Conservation (phyloP, 169 alveolate genomes). For the Plasmodium inui region DNA sequence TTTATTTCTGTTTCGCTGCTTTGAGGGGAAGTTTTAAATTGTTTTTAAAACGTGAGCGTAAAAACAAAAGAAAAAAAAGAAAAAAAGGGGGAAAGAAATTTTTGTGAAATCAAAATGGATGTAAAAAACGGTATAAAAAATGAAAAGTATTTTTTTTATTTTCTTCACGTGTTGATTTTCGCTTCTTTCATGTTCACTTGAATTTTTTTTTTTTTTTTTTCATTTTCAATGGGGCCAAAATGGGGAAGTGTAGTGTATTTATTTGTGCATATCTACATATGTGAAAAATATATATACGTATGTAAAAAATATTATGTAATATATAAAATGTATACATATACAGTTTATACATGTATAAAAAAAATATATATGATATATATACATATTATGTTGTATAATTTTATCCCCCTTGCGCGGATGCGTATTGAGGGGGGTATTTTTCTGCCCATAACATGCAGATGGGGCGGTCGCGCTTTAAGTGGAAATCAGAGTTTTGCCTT, state of each 20-base stretch:
- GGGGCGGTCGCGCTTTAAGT: background rate
- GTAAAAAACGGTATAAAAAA: background rate
- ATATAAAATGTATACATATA: too few species aligned
- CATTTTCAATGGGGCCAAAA: slow-evolving; percentile 57
- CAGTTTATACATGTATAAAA: too few species aligned
- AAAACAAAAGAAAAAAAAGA: background rate
- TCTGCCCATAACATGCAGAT: background rate
- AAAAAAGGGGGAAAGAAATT: background rate
- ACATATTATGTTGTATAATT: background rate
- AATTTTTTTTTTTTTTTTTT: slow-evolving; percentile 6
- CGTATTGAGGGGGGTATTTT: background rate
- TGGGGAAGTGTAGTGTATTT: slow-evolving; percentile 27
- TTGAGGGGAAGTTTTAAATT: background rate
- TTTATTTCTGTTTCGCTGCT: background rate
- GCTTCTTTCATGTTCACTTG: background rate
- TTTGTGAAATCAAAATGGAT: background rate
- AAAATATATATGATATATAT: too few species aligned
- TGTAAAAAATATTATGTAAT: too few species aligned
- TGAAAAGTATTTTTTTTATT: background rate
- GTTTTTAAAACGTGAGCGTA: background rate
- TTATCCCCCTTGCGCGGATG: background rate
- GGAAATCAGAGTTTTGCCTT: background rate
- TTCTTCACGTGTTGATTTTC: background rate
- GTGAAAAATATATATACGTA: background rate
- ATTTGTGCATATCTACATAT: background rate